Evolutionary conservation across 768 basidiomycete species (phyloP).

Genomic region (Floccularia luteovirens): DNA sequence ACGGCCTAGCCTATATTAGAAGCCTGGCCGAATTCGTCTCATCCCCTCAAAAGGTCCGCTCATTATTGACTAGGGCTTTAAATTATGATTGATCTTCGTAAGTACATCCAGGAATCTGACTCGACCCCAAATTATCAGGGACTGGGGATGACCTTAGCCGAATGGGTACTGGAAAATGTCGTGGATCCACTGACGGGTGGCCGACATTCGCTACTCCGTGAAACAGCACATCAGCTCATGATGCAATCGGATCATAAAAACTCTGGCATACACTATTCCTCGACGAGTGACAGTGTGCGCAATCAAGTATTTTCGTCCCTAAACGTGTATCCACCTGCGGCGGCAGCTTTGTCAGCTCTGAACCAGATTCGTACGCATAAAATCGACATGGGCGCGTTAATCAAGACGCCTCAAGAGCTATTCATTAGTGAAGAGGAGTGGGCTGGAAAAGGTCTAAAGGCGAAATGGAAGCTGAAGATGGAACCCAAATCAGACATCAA

Average conservation of each 20-base stretch:
- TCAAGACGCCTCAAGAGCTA: slow-evolving; percentile 38
- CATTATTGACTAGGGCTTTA: background rate
- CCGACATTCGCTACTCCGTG: slow-evolving; percentile 35
- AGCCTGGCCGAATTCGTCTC: slow-evolving; percentile 69
- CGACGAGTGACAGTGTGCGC: slow-evolving; percentile 9
- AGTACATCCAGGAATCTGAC: background rate
- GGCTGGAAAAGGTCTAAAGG: slow-evolving; percentile 35
- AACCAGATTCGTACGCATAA: slow-evolving; percentile 35
- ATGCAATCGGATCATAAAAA: background rate
- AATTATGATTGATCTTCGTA: background rate
- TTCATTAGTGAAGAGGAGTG: slow-evolving; percentile 45
- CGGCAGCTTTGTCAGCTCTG: slow-evolving; percentile 29
- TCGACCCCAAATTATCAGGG: slow-evolving; percentile 9
- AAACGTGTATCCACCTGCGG: slow-evolving; percentile 32
- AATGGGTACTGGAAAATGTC: slow-evolving; percentile 35
- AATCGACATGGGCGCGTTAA: slow-evolving; percentile 46
- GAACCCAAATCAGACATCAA: slow-evolving; percentile 1
- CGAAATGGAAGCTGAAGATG: slow-evolving; percentile 17
- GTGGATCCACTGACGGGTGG: slow-evolving; percentile 41
- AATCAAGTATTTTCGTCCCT: slow-evolving; percentile 32
- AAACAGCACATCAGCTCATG: slow-evolving; percentile 26
- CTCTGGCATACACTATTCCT: background rate
- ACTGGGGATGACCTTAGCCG: slow-evolving; percentile 28
- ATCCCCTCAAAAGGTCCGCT: slow-evolving; percentile 15
- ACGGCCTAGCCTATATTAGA: slow-evolving; percentile 68